phyloP scores from a whole-genome alignment of 2,329 filamentous ascomycete species.

The Verticillium tricorpus region DNA sequence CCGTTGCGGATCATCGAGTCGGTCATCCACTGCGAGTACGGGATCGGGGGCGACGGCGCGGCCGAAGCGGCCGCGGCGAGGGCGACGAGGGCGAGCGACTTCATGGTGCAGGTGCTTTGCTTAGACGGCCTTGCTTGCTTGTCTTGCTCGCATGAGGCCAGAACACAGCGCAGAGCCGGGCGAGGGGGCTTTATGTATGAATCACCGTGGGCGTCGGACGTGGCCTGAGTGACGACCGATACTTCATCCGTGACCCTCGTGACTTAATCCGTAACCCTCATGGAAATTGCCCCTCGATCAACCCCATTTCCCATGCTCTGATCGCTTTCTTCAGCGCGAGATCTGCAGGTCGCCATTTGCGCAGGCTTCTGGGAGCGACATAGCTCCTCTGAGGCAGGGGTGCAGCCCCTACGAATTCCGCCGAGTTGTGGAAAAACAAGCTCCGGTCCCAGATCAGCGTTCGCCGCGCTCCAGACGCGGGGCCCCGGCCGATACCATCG shows the following conservation, averaged over 20 bases:
- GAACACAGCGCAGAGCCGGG: neutral
- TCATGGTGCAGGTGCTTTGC: neutral
- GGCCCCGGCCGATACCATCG: neutral
- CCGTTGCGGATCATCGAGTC: slow-evolving; percentile 39
- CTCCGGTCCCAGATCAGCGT: neutral
- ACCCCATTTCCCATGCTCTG: too few relatives aligned
- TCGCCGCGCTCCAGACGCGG: neutral
- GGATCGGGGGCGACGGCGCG: slow-evolving; percentile 1
- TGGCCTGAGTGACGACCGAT: neutral
- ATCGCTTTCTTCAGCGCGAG: neutral
- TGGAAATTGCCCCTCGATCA: neutral
- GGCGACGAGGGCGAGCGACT: neutral
- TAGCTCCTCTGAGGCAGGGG: neutral
- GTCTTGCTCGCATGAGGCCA: neutral
- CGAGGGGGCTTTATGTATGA: neutral
- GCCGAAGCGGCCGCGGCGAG: neutral
- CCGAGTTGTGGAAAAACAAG: slow-evolving; percentile 2
- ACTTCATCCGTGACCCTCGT: neutral
- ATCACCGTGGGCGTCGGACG: neutral
- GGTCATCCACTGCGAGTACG: slow-evolving; percentile 34
- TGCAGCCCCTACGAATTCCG: neutral
- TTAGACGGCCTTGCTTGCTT: neutral
- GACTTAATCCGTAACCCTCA: neutral
- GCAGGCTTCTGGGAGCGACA: too few relatives aligned
- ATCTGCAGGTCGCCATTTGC: neutral